Conservation (phyloP, 192 early-diverging fungal genomes). For the Linnemannia exigua region DNA sequence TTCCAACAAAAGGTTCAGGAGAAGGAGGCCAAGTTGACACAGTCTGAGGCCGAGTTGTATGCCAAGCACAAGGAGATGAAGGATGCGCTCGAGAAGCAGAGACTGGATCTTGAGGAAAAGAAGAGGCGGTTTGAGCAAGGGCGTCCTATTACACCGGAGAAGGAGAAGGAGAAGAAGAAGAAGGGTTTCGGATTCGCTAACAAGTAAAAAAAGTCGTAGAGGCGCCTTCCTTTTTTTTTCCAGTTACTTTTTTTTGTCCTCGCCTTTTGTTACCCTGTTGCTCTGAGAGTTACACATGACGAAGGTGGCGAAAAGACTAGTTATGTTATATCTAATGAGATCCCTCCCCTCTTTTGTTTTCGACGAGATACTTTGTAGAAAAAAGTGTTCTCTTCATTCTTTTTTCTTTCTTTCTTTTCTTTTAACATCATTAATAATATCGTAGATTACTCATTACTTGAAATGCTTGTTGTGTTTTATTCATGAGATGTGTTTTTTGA, state of each 20-base stretch:
- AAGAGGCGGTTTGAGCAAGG: conserved; percentile 86
- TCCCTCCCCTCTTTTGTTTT: neutral
- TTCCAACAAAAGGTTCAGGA: conserved; percentile 99
- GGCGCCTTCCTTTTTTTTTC: neutral
- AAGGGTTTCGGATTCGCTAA: conserved; percentile 78
- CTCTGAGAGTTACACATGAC: neutral
- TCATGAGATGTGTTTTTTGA: neutral
- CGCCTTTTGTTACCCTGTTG: neutral
- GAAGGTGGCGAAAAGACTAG: neutral
- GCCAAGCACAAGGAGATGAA: conserved; percentile 99
- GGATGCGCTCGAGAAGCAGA: conserved; percentile 95
- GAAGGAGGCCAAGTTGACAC: conserved; percentile 98
- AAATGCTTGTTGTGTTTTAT: neutral
- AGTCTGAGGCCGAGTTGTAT: conserved; percentile 96
- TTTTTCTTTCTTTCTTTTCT: neutral
- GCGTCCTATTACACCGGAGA: conserved; percentile 81
- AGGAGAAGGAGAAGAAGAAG: conserved; percentile 78
- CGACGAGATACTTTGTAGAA: neutral
- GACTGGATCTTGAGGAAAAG: conserved; percentile 95
- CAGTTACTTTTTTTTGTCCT: neutral
- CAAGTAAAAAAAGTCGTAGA: conserved; percentile 51
- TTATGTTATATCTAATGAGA: neutral
- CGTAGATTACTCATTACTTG: neutral
- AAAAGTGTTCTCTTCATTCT: neutral
- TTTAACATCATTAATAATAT: conserved; percentile 2